phyloP scores from a whole-genome alignment of 768 basidiomycete genomes.

The Agaricus sinodeliciosus region DNA sequence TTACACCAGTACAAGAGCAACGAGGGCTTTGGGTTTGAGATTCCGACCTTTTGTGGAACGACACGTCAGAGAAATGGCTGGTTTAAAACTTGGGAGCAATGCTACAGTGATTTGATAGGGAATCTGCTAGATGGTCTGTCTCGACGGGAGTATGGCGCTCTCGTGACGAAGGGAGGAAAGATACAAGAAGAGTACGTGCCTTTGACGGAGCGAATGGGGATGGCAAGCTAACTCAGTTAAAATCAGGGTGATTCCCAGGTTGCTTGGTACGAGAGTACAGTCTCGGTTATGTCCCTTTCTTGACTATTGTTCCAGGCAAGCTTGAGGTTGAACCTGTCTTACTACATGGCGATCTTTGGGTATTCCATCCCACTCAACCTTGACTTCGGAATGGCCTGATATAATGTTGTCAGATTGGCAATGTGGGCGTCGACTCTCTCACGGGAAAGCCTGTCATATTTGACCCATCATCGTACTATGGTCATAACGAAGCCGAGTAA shows the following conservation, averaged over 20 bases:
- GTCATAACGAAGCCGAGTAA: slow-evolving; percentile 80
- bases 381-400: slow-evolving; percentile 4
- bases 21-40: slow-evolving; percentile 60
- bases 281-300: not conserved
- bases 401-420: slow-evolving; percentile 50
- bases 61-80: slow-evolving; percentile 70
- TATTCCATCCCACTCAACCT: slow-evolving; percentile 20
- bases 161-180: slow-evolving; percentile 14
- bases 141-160: slow-evolving; percentile 26
- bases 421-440: slow-evolving; percentile 50
- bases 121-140: slow-evolving; percentile 50
- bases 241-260: slow-evolving; percentile 62
- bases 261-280: slow-evolving; percentile 37
- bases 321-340: slow-evolving; percentile 60
- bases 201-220: not conserved
- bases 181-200: slow-evolving; percentile 30
- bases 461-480: slow-evolving; percentile 74
- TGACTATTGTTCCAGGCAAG: slow-evolving; percentile 24
- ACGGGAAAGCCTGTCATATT: slow-evolving; percentile 62
- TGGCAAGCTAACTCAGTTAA: not conserved
- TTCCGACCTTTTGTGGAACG: slow-evolving; percentile 73
- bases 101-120: slow-evolving; percentile 55
- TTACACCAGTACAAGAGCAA: slow-evolving; percentile 51
- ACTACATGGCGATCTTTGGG: slow-evolving; percentile 80
- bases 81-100: slow-evolving; percentile 65